Evolutionary conservation across 371 early-diverging fungal species (phyloP), one percentile per base, ranked within the genome.

Genomic region (Conidiobolus incongruus): DNA sequence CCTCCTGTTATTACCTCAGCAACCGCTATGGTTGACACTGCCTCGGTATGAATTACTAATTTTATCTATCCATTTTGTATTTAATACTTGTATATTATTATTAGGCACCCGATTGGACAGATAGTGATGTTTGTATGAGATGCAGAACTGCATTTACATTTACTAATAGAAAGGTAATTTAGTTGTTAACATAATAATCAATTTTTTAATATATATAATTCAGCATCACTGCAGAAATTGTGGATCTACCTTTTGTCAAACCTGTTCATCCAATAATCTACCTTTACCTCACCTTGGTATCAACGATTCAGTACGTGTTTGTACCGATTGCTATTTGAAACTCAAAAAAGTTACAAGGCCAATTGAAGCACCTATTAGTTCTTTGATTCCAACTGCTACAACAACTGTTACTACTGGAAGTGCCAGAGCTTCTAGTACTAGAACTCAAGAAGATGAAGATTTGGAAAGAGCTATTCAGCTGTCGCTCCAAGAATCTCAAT

Each of bases 221-320:
- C 54, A 67, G 66, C 95, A 94, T 59, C 95, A 94, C 56, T 94
- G 95, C 52, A 72, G 95, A 53, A 81, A 87, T 50, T 94, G 95
- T 56, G 95, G 95, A 7, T 63, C 75, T 31, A 86, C 86, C 4
- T 93, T 79, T 50, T 91, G 92, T 56, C 74, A 80, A 24, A 67
- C 75, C 33, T 94, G 95, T 54, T 90, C 91, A 4, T 74, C 83
- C 23, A 86, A 86, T 54, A 73, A 53, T 2, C 52, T 80, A 21
- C 60, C 88, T 2, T 61, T 93, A 24, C 85, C 88, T 3, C 75
- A 82, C 43, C 62, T 84, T 42, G 94, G 84, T 23, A 76, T 91
- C 23, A 77, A 72, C 29, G 77, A 89, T 16, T 66, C 68, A 6
- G 95, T 93, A 8, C 76, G 95, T 26, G 92, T 92, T 2, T 94